Percentiles rank a stretch among this genome's conserved stretches.
These are phyloP conservation scores for Ophiostoma australiae DNA, from an alignment of 2,329 filamentous ascomycete species.

Conservation along the genomic window DNA sequence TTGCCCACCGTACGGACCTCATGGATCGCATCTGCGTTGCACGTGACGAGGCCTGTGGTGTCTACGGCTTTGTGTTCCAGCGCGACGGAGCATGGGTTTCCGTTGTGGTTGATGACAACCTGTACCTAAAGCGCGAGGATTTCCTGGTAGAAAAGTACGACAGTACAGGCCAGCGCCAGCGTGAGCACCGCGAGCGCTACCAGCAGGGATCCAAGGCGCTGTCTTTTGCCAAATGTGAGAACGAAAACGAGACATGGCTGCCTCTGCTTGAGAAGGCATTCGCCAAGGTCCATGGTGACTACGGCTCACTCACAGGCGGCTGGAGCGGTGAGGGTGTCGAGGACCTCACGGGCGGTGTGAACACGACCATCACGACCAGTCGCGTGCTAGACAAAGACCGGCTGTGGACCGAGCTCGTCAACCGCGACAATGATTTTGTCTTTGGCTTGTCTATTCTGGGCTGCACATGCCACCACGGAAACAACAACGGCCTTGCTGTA, in stretches of 20 bases:
- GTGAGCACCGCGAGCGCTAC: conserved; percentile 56
- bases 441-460: conserved; percentile 43
- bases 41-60: conserved; percentile 54
- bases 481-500: conserved; percentile 30
- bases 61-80: conserved; percentile 28
- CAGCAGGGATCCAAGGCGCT: conserved; percentile 65
- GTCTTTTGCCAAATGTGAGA: conserved; percentile 64
- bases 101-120: conserved; percentile 67
- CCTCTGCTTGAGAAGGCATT: conserved; percentile 70
- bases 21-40: conserved; percentile 64
- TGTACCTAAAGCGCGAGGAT: conserved; percentile 56
- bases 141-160: conserved; percentile 37
- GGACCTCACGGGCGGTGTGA: conserved; percentile 53
- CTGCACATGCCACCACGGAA: conserved; percentile 12
- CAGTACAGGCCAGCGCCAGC: conserved; percentile 47
- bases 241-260: conserved; percentile 69
- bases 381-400: conserved; percentile 61
- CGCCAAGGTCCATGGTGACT: conserved; percentile 72
- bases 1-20: conserved; percentile 60
- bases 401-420: conserved; percentile 62
- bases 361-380: conserved; percentile 50
- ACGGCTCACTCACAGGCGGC: conserved; percentile 61
- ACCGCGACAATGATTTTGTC: conserved; percentile 60
- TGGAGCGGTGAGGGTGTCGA: conserved; percentile 53
- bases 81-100: conserved; percentile 63